Base-by-base conservation (phyloP, 331 rosid species). In the Dryas integrifolia region DNA sequence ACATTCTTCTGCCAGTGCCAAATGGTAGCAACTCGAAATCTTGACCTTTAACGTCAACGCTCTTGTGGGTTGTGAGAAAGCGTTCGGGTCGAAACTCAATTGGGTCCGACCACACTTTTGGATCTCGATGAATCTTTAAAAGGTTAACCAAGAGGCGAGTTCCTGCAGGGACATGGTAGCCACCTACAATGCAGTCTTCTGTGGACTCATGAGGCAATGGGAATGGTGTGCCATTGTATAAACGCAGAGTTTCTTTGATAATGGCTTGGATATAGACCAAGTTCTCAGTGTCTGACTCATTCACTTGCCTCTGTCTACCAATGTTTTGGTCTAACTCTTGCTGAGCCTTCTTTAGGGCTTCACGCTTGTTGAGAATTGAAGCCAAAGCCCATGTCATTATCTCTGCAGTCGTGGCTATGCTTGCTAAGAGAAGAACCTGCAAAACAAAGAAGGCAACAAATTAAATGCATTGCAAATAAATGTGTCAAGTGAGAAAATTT, bases 11-110 rank as follows among this genome's bases (percentile, higher is more conserved):
- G 0, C 65, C 65, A 41, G 43, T 41, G 7, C 65, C 21, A 41
- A 70, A 70, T 3, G 65, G 74, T 57, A 55, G 55, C 16, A 56
- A 26, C 65, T 55, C 65, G 41, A 53, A 70, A 70, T 55, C 18
- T 52, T 70, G 38, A 41, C 65, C 65, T 26, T 24, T 70, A 3
- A 55, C 65, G 18, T 56, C 74, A n/a, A 70, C 6, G 11, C 24
- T 5, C 65, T 44, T 70, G 18, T 70, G 51, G 4, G 52, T 41
- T 14, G 58, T 48, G 26, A 49, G 39, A 50, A 67, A 67, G 8
- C 72, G 12, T n/a, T 67, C 47, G 1, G 72, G 59, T 50, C 3
- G 24, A 50, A 67, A 67, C 59, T 30, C 72, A 50, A 14, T 30
- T 1, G 47, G 59, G 3, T 67, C 48, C 3, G 59, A 15, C 72